Base-by-base conservation (phyloP, 2,329 filamentous ascomycete species). In the Alternaria arbusti region DNA sequence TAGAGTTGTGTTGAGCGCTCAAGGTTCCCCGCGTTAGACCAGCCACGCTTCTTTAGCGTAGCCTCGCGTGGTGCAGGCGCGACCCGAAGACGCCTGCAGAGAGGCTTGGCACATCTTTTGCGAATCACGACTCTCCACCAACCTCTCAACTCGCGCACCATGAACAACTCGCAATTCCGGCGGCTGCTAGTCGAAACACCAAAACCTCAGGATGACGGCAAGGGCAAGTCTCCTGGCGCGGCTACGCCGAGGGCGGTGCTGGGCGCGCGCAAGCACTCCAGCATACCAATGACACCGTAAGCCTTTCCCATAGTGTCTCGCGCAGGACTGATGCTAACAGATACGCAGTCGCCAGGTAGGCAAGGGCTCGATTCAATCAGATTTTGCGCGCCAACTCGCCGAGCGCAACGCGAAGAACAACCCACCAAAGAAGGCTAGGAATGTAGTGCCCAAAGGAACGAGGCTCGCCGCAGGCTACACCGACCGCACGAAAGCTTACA, bases 81-180 rank as follows among this genome's bases (percentile, higher is more conserved):
- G 52, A 51, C 58, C 44, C 45, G 36, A 6, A 40, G 46, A 51
- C 22, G 52, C 50, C 43, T 11, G 30, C 44, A 11, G 36, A 11
- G 36, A 46, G 30, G 52, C 61, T 61, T 64, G 61, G 61, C 61
- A 57, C 36, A 22, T 26, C 40, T 67, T 63, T 57, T 62, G 59
- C 59, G 47, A 28, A 54, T 36, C 40, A 22, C 55, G 26, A 44
- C 55, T 15, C 17, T 23, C 20, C 47, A 25, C 40, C 44, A 28
- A 25, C 30, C 62, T 47, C 46, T 40, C 64, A 10, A 45, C 54
- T 36, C 28, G 51, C 49, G 23, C 62, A 66, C 59, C 61, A 98
- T 99, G 96, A 97, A 98, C 79, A 98, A 98, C 85, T 89, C 94
- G 46, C 93, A 97, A 74, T 99, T 99, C 75, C 91, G 96, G 58